phyloP scores from a whole-genome alignment of 345 rosid genomes.

The Fremontodendron californicum region DNA sequence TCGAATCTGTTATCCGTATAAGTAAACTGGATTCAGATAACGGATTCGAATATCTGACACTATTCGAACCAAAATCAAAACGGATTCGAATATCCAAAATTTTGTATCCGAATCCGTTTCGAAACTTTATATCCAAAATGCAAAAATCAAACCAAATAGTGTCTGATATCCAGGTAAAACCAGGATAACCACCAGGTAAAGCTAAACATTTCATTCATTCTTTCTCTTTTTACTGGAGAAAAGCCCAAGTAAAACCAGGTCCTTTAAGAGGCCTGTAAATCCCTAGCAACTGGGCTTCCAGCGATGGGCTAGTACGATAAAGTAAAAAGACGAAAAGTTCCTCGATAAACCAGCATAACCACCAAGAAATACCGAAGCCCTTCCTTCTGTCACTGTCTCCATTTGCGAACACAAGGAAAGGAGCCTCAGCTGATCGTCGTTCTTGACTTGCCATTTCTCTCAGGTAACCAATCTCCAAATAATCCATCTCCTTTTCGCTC shows the following conservation, averaged over 20 bases:
- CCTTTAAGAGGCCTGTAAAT: neutral
- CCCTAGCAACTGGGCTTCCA: neutral
- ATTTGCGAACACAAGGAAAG: neutral
- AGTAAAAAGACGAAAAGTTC: neutral
- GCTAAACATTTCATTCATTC: too few relatives aligned
- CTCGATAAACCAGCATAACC: neutral
- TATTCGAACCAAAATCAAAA: too few relatives aligned
- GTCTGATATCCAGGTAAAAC: too few relatives aligned
- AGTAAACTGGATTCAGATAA: too few relatives aligned
- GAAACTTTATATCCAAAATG: too few relatives aligned
- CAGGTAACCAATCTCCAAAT: neutral
- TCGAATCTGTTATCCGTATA: too few relatives aligned
- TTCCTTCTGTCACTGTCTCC: neutral
- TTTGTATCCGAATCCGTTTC: too few relatives aligned
- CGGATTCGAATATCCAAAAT: too few relatives aligned
- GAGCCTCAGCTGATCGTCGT: neutral
- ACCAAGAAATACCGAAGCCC: neutral
- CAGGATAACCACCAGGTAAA: too few relatives aligned
- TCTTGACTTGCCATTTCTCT: neutral
- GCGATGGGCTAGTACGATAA: neutral
- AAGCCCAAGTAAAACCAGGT: neutral
- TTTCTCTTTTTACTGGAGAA: too few relatives aligned
- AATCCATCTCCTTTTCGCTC: constrained; percentile 9
- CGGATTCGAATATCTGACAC: too few relatives aligned
- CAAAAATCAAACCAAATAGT: too few relatives aligned